These are phyloP conservation scores for Penicillium sp. DNA, from an alignment of 2,329 filamentous ascomycete genomes.

Conservation along the genomic window DNA sequence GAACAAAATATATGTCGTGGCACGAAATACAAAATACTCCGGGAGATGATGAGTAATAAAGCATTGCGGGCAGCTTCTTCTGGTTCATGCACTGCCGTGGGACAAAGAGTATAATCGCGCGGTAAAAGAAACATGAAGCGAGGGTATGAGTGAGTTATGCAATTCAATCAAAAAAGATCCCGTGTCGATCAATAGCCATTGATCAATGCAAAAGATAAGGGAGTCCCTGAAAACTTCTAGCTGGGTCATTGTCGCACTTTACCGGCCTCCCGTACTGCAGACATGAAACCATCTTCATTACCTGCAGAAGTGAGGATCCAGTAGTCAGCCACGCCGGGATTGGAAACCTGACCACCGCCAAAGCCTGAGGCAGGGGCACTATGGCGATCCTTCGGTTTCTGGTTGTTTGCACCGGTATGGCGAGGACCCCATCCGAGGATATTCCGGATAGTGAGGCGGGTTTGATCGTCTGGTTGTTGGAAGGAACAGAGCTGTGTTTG, in stretches of 20 bases:
- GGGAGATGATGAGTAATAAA: no score
- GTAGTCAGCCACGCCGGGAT: conserved; percentile 44
- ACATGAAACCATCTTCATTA: conserved; percentile 48
- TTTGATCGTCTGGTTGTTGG: conserved; percentile 41
- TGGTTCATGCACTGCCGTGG: conserved; percentile 1
- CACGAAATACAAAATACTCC: no score
- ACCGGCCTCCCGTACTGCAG: conserved; percentile 47
- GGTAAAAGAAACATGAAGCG: background rate
- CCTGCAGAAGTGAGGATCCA: conserved; percentile 45
- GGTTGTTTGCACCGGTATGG: conserved; percentile 31
- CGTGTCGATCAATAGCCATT: background rate
- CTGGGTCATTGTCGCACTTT: conserved; percentile 37
- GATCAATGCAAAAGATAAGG: no score
- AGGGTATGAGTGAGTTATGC: background rate
- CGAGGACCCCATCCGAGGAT: conserved; percentile 45
- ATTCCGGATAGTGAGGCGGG: conserved; percentile 36
- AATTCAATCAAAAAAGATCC: background rate
- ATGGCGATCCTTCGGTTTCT: conserved; percentile 39
- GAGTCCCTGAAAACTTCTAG: background rate
- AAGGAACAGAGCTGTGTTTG: conserved; percentile 49
- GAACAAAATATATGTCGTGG: conserved; percentile 8
- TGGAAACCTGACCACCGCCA: conserved; percentile 40
- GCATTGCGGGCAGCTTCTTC: background rate
- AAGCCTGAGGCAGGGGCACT: conserved; percentile 43
- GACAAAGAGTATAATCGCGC: background rate